Evolutionary conservation across 2,329 filamentous ascomycete genomes (phyloP).

Genomic region (Talaromyces sp.): DNA sequence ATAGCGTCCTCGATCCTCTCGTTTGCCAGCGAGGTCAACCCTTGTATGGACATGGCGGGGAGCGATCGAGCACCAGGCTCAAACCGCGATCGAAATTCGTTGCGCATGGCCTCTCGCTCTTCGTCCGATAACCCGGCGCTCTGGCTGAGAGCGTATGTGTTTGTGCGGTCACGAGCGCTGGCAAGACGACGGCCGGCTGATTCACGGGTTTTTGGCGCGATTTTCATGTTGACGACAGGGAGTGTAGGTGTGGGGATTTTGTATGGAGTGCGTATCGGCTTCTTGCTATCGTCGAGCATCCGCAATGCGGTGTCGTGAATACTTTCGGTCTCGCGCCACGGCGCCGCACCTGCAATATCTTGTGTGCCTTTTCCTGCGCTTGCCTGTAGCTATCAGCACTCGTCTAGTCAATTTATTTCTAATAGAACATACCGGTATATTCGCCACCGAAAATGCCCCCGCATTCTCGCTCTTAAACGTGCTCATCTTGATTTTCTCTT

Average conservation of each 20-base stretch:
- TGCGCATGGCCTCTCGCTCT: conserved; percentile 66
- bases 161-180: conserved; percentile 55
- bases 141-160: conserved; percentile 50
- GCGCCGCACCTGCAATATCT: conserved; percentile 60
- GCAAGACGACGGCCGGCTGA: conserved; percentile 49
- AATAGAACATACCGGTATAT: conserved; percentile 43
- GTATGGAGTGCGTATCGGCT: conserved; percentile 46
- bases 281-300: conserved; percentile 66
- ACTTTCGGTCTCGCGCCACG: conserved; percentile 76
- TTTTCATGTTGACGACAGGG: conserved; percentile 42
- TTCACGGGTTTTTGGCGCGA: conserved; percentile 37
- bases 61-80: conserved; percentile 65
- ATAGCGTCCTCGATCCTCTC: conserved; percentile 93
- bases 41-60: conserved; percentile 66
- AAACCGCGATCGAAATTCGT: conserved; percentile 77
- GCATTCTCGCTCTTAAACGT: conserved; percentile 51
- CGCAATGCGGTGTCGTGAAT: conserved; percentile 71
- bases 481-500: conserved; percentile 55
- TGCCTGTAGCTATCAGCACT: conserved; percentile 20
- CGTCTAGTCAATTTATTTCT: no score
- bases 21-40: conserved; percentile 78
- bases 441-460: conserved; percentile 48
- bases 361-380: conserved; percentile 65
- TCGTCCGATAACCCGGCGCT: conserved; percentile 58
- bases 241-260: conserved; percentile 35